These are phyloP conservation scores for Lipomyces anomalus DNA, from an alignment of 805 yeast genomes.

Conservation along the genomic window DNA sequence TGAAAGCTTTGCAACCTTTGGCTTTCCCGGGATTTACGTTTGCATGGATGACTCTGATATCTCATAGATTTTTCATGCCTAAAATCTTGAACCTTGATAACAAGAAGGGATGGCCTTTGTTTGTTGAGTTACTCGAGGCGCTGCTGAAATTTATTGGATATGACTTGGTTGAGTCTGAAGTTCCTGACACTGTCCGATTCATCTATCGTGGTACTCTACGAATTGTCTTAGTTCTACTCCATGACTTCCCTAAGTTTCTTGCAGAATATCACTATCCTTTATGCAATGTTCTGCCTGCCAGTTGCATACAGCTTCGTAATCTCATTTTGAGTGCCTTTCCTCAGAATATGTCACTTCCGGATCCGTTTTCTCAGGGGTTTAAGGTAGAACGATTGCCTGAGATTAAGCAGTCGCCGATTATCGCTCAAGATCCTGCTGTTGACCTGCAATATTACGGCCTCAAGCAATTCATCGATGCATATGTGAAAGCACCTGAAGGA, in stretches of 20 bases:
- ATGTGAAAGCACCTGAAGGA: conserved; percentile 68
- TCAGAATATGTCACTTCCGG: conserved; percentile 56
- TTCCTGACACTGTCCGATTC: conserved; percentile 64
- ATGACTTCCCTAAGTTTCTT: conserved; percentile 83
- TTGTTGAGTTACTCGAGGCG: conserved; percentile 58
- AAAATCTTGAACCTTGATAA: conserved; percentile 55
- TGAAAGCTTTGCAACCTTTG: conserved; percentile 75
- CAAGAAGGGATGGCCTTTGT: conserved; percentile 54
- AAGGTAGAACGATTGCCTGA: conserved; percentile 62
- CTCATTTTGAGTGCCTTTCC: conserved; percentile 83
- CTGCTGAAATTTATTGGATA: conserved; percentile 66
- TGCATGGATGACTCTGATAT: conserved; percentile 85
- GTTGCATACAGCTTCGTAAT: conserved; percentile 78
- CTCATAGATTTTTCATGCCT: conserved; percentile 87
- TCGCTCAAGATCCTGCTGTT: conserved; percentile 57
- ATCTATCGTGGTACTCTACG: conserved; percentile 85
- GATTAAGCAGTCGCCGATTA: conserved; percentile 51
- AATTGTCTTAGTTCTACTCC: conserved; percentile 68
- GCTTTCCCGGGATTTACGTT: conserved; percentile 92
- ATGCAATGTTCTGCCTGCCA: conserved; percentile 64
- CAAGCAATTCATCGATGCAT: conserved; percentile 74
- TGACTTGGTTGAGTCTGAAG: conserved; percentile 53
- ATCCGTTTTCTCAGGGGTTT: conserved; percentile 70
- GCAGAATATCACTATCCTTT: conserved; percentile 73
- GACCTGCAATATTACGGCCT: conserved; percentile 54